Percentiles rank a stretch among this genome's conserved stretches.
phyloP scores from a whole-genome alignment of 1,284 basidiomycete genomes.

The Tetrapyrgos nigripes region DNA sequence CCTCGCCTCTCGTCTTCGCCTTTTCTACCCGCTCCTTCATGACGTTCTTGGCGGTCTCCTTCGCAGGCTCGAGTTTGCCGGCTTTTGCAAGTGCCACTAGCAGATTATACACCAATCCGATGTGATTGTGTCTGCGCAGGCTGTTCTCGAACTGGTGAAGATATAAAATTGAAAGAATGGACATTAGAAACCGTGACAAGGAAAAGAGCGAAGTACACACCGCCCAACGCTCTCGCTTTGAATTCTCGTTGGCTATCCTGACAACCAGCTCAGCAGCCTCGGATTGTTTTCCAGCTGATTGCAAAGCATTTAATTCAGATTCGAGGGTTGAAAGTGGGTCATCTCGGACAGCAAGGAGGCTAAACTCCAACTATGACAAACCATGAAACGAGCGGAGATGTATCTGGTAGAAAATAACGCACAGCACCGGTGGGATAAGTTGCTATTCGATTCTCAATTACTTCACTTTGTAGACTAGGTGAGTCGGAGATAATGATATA shows the following conservation, averaged over 20 bases:
- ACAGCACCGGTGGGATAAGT: conserved; percentile 89
- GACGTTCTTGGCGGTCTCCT: conserved; percentile 50
- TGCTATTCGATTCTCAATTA: conserved; percentile 84
- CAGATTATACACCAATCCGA: conserved; percentile 79
- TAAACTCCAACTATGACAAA: conserved; percentile 81
- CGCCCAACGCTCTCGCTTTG: conserved; percentile 82
- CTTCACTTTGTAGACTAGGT: conserved; percentile 56
- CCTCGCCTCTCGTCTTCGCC: conserved; percentile 54
- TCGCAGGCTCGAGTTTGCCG: conserved; percentile 57
- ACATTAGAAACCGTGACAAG: not conserved
- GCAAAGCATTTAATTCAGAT: conserved; percentile 56
- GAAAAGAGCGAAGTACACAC: conserved; percentile 53
- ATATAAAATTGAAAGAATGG: not conserved
- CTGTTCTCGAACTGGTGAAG: conserved; percentile 89
- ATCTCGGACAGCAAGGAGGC: conserved; percentile 83
- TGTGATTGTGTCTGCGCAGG: conserved; percentile 81
- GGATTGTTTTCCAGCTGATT: conserved; percentile 49
- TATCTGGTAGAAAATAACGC: conserved; percentile 38
- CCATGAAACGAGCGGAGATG: conserved; percentile 17
- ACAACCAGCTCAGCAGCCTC: conserved; percentile 61
- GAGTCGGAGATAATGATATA: conserved; percentile 21
- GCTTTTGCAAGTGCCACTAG: conserved; percentile 72
- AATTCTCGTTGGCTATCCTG: conserved; percentile 76
- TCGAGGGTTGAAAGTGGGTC: conserved; percentile 78
- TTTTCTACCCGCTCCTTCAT: conserved; percentile 62